Evolutionary conservation across 2,329 filamentous ascomycete genomes (phyloP), one percentile per base, ranked within the genome.

Genomic region (Dichotomopilus funicola): DNA sequence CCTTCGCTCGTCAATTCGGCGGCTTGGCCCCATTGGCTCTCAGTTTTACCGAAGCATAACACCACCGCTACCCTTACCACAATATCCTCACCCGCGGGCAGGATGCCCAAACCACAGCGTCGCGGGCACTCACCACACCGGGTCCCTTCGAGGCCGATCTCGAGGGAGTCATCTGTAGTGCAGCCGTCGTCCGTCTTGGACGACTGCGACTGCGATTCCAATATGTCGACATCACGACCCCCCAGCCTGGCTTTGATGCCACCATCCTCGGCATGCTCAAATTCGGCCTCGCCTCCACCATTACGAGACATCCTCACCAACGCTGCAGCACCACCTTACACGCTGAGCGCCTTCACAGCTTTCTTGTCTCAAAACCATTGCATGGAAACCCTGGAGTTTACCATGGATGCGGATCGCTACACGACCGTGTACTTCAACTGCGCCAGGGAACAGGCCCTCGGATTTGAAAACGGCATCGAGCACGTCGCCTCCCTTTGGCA

Each of bases 311-410:
- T 99, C 34, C 81, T 99, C 45, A 82, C 88, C 61, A 94, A 96
- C 72, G 83, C 82, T 45, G 89, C 94, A 38, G 85, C 89, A 7
- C 85, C 90, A 42, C 94, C 94, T 63, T 97, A 90, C 80, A 96
- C 91, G 0, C 78, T 96, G 7, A 86, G 84, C 58, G 92, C 92
- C 36, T 97, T 97, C 72, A 97, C 94, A 83, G 91, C 91, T 54
- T 97, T 95, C 67, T 80, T 97, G 4, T 96, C 92, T 1, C 91
- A 95, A 67, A 97, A 97, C 66, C 92, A 97, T 72, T 99, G 94
- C 68, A 77, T 97, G 61, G 94, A 99, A 72, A 96, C 91, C 1
- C 78, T 99, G 41, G 94, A 97, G 68, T 99, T 99, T 71, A 96
- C 91, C 42, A 87, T 96, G 78, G 94, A 96, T 69, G 88, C 92